phyloP scores from a whole-genome alignment of 148 eudicot genomes.

The Dysphania ambrosioides region DNA sequence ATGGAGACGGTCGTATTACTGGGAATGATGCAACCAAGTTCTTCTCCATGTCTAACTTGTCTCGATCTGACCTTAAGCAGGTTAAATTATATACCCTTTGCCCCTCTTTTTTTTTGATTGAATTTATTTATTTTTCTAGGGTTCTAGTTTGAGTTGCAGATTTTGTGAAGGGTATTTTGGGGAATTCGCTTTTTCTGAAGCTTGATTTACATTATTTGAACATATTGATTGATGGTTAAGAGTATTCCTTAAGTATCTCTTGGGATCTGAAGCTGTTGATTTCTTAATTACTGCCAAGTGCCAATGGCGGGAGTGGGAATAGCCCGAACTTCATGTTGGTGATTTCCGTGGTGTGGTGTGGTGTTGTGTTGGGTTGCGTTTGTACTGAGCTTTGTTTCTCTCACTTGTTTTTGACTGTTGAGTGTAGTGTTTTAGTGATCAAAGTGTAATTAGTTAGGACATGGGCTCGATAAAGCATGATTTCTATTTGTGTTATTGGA shows the following conservation, averaged over 20 bases:
- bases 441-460: background rate
- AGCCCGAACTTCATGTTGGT: background rate
- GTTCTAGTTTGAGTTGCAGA: conserved; percentile 4
- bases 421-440: background rate
- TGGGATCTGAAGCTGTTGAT: no score
- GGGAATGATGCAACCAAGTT: conserved; percentile 77
- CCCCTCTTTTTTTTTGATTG: background rate
- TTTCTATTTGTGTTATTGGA: background rate
- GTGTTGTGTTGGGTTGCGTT: background rate
- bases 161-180: background rate
- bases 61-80: conserved; percentile 79
- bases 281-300: background rate
- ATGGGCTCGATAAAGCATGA: background rate
- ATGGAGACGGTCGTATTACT: conserved; percentile 74
- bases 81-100: conserved; percentile 26
- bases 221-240: no score
- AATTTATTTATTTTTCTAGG: background rate
- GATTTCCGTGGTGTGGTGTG: background rate
- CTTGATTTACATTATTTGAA: no score
- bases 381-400: background rate
- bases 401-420: background rate
- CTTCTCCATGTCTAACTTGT: conserved; percentile 58
- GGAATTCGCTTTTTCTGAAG: background rate
- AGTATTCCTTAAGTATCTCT: background rate
- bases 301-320: background rate